Evolutionary conservation across 1,284 basidiomycete genomes (phyloP).

Genomic region (Ceratobasidium papillatum): DNA sequence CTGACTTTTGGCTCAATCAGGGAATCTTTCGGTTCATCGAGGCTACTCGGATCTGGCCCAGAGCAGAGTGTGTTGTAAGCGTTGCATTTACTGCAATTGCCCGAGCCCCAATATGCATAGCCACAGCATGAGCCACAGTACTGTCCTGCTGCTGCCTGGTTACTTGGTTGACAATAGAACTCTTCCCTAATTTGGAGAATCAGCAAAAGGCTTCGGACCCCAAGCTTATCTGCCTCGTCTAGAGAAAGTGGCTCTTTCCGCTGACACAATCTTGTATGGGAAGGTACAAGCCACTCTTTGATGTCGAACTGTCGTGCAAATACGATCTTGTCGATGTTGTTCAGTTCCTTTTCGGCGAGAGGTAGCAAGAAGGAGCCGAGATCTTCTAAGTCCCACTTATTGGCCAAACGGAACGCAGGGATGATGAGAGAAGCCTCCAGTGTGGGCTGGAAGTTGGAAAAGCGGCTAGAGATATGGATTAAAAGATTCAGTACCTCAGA

Average conservation of each 20-base stretch:
- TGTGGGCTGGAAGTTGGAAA: not conserved
- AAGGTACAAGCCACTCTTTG: slow-evolving; percentile 17
- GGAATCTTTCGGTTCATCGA: too few relatives aligned
- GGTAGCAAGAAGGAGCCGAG: not conserved
- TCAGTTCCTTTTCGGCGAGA: not conserved
- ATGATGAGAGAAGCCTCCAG: not conserved
- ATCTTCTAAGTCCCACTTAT: slow-evolving; percentile 29
- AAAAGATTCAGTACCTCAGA: not conserved
- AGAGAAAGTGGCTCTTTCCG: not conserved
- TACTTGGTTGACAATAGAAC: not conserved
- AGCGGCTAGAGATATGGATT: too few relatives aligned
- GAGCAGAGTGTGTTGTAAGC: too few relatives aligned
- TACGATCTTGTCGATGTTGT: not conserved
- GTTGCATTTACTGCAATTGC: not conserved
- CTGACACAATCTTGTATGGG: slow-evolving; percentile 3
- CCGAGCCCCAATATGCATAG: not conserved
- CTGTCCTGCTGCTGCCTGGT: not conserved
- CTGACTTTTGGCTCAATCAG: not conserved
- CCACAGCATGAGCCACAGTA: not conserved
- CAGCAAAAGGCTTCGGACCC: not conserved
- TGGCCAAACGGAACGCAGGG: slow-evolving; percentile 24
- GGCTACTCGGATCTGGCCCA: too few relatives aligned
- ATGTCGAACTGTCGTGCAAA: slow-evolving; percentile 16
- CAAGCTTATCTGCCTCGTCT: slow-evolving; percentile 6
- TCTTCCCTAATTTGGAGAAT: slow-evolving; percentile 13